Base-by-base conservation (phyloP, 2,329 filamentous ascomycete genomes). In the Cordyceps tenuipes region DNA sequence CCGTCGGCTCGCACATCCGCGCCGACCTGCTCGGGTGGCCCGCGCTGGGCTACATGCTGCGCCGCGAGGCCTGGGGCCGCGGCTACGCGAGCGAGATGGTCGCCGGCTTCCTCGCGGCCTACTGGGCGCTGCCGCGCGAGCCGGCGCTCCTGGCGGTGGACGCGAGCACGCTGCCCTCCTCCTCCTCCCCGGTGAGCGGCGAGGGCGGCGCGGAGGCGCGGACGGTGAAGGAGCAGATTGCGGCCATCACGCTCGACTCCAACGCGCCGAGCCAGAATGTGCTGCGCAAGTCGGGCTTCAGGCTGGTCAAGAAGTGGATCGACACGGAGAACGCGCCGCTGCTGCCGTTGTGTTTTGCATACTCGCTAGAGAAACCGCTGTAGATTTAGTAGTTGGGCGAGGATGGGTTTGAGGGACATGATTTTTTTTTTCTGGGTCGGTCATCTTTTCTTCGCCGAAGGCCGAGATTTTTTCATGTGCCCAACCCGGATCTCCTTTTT, bases 21-120 rank as follows among this genome's bases (percentile, higher is more conserved):
- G 53, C 63, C 34, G 70, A 73, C 62, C 64, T 70, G 57, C 67
- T 76, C 19, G 81, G 80, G 52, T 84, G 81, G 82, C 82, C 83
- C 1, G 81, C 80, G 66, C 59, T 85, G 29, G 83, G 83, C 23
- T 87, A 86, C 68, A 77, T 84, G 72, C 69, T 86, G 56, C 71
- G 75, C 52, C 75, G 72, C 60, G 77, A 80, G 64, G 66, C 70
- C 58, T 86, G 83, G 83, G 79, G 81, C 7, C 75, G 73, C 44
- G 83, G 83, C 5, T 78, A 82, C 64, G 82, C 77, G 39, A 83
- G 79, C 1, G 83, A 86, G 70, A 80, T 84, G 49, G 62, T 85
- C 43, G 69, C 63, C 56, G 81, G 69, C 1, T 79, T 79, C 57
- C 62, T 81, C 13, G 62, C 66, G 12, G 67, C 71, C 12, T 86